Conservation (phyloP, 192 early-diverging fungal genomes). For the Coemansia sp. region DNA sequence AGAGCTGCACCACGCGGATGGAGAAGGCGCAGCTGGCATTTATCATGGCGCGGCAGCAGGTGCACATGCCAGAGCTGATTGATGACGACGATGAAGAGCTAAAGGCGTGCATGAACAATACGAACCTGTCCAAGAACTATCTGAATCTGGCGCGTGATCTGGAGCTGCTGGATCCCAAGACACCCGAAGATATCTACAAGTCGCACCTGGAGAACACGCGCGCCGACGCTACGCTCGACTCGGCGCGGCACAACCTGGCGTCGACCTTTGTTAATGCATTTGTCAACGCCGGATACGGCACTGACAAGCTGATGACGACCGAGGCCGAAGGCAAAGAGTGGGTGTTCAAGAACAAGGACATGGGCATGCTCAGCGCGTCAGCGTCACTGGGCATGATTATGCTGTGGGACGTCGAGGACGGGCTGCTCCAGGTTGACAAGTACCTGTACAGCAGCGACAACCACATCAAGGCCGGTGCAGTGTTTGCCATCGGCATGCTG, state of each 20-base stretch:
- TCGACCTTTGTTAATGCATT: constrained; percentile 99
- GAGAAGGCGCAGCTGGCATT: constrained; percentile 96
- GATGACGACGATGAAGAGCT: constrained; percentile 85
- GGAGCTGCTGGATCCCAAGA: constrained; percentile 92
- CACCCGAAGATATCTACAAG: constrained; percentile 99
- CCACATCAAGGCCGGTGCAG: constrained; percentile 89
- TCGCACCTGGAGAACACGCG: constrained; percentile 88
- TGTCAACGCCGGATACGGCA: constrained; percentile 95
- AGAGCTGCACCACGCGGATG: constrained; percentile 74
- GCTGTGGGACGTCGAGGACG: constrained; percentile 93
- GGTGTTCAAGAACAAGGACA: constrained; percentile 99
- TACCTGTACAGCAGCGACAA: constrained; percentile 80
- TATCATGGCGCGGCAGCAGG: constrained; percentile 86
- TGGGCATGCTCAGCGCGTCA: constrained; percentile 92
- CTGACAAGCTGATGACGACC: constrained; percentile 80
- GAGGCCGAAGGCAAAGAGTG: constrained; percentile 74
- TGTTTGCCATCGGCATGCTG: constrained; percentile 92
- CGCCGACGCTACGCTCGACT: constrained; percentile 74
- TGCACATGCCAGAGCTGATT: constrained; percentile 65
- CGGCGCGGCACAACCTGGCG: constrained; percentile 92
- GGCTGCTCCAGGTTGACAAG: constrained; percentile 90
- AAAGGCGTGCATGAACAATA: constrained; percentile 86
- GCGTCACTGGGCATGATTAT: constrained; percentile 92
- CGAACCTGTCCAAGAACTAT: constrained; percentile 83
- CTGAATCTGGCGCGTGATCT: constrained; percentile 86